Evolutionary conservation across 352 stramenopile genomes (phyloP).

Genomic region (Phytopythium ostracodes): DNA sequence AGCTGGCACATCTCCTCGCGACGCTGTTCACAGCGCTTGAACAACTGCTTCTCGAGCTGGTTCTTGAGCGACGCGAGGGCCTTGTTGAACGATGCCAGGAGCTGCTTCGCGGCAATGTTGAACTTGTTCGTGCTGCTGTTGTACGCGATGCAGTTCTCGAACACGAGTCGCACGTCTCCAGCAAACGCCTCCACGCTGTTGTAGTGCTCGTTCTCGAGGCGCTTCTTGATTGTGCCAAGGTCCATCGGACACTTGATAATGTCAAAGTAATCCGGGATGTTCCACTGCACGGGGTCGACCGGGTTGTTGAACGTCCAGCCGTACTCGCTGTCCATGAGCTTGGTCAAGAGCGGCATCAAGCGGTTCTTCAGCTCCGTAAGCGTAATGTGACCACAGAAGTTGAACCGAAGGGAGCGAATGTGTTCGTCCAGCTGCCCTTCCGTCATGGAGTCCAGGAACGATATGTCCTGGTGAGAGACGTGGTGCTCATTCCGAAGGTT

Average conservation of each 20-base stretch:
- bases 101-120: slow-evolving; percentile 79
- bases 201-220: slow-evolving; percentile 94
- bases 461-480: slow-evolving; percentile 81
- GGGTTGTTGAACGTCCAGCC: slow-evolving; percentile 93
- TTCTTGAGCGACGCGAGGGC: slow-evolving; percentile 62
- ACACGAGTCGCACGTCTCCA: slow-evolving; percentile 84
- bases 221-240: slow-evolving; percentile 97
- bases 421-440: slow-evolving; percentile 84
- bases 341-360: slow-evolving; percentile 76
- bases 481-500: slow-evolving; percentile 54
- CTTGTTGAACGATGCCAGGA: slow-evolving; percentile 76
- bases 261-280: slow-evolving; percentile 91
- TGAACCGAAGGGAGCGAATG: slow-evolving; percentile 86
- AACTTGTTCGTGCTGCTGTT: slow-evolving; percentile 90
- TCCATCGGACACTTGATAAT: slow-evolving; percentile 98
- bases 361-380: slow-evolving; percentile 80
- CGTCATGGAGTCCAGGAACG: slow-evolving; percentile 86
- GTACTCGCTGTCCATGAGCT: slow-evolving; percentile 88
- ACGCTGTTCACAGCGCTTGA: slow-evolving; percentile 78
- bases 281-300: slow-evolving; percentile 93
- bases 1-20: slow-evolving; percentile 88
- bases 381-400: slow-evolving; percentile 85
- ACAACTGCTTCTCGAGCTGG: slow-evolving; percentile 80
- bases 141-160: slow-evolving; percentile 89
- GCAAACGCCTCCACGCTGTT: slow-evolving; percentile 86